A percentile compares a stretch with the other conserved stretches of the same genome.
phyloP scores from a whole-genome alignment of 352 stramenopile genomes.

The Achlya hypogyna region DNA sequence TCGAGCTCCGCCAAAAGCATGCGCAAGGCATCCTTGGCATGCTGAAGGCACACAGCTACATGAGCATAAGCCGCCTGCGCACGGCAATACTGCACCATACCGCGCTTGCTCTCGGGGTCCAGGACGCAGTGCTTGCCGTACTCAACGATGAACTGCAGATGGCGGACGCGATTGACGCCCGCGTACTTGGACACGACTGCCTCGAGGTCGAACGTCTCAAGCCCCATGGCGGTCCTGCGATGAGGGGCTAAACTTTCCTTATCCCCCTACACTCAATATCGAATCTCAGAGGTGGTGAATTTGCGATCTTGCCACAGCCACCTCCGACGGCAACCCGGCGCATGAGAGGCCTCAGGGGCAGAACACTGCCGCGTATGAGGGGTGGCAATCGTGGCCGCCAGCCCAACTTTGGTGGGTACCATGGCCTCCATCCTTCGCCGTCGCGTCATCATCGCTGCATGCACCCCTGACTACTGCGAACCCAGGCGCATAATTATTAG shows the following conservation, averaged over 20 bases:
- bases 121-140: conserved; percentile 3
- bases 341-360: too few relatives aligned
- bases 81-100: neutral
- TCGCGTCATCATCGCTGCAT: too few relatives aligned
- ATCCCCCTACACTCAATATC: neutral
- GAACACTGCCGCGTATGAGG: too few relatives aligned
- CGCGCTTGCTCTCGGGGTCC: conserved; percentile 13
- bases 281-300: neutral
- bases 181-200: conserved; percentile 75
- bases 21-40: conserved; percentile 17
- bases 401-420: too few relatives aligned
- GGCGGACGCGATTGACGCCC: conserved; percentile 63
- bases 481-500: too few relatives aligned
- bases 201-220: conserved; percentile 75
- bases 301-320: too few relatives aligned
- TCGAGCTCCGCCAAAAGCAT: conserved; percentile 11
- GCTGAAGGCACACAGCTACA: neutral
- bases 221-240: conserved; percentile 12
- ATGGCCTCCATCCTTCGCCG: too few relatives aligned
- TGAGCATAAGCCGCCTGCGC: neutral
- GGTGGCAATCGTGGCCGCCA: too few relatives aligned
- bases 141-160: conserved; percentile 56
- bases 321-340: too few relatives aligned
- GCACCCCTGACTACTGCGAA: too few relatives aligned
- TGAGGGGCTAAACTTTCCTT: neutral